These are phyloP conservation scores for Chondrostereum purpureum DNA, from an alignment of 1,284 basidiomycete genomes.

Conservation along the genomic window DNA sequence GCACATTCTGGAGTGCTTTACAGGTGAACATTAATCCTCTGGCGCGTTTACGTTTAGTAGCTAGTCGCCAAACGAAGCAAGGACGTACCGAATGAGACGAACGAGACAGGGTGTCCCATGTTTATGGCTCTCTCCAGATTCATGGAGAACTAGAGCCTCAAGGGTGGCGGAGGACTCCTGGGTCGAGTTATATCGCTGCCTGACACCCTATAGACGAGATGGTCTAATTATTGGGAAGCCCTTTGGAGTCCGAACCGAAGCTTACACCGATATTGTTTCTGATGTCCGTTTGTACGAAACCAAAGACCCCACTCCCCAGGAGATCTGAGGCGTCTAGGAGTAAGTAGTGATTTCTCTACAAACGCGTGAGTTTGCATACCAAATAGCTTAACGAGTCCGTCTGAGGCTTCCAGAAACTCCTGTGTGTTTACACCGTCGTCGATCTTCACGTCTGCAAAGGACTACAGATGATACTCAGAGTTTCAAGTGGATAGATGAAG, in stretches of 20 bases:
- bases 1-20: constrained; percentile 73
- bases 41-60: constrained; percentile 35
- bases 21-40: constrained; percentile 84
- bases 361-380: constrained; percentile 39
- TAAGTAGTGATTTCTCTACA: constrained; percentile 14
- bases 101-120: constrained; percentile 60
- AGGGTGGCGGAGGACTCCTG: constrained; percentile 64
- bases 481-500: neutral
- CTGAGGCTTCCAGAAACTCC: constrained; percentile 83
- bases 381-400: constrained; percentile 88
- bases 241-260: constrained; percentile 8
- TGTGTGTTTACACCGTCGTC: constrained; percentile 77
- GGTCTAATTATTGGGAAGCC: constrained; percentile 8
- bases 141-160: constrained; percentile 67
- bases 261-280: constrained; percentile 80
- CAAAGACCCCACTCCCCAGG: constrained; percentile 82
- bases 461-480: constrained; percentile 39
- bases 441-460: constrained; percentile 81
- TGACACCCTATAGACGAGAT: constrained; percentile 60
- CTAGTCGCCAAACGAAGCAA: constrained; percentile 7
- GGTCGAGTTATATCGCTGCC: constrained; percentile 55
- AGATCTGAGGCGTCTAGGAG: constrained; percentile 51
- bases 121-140: constrained; percentile 33
- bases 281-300: constrained; percentile 87
- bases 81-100: constrained; percentile 70